These are phyloP conservation scores for Aspergillus fructus DNA, from an alignment of 2,329 filamentous ascomycete species.

Conservation along the genomic window DNA sequence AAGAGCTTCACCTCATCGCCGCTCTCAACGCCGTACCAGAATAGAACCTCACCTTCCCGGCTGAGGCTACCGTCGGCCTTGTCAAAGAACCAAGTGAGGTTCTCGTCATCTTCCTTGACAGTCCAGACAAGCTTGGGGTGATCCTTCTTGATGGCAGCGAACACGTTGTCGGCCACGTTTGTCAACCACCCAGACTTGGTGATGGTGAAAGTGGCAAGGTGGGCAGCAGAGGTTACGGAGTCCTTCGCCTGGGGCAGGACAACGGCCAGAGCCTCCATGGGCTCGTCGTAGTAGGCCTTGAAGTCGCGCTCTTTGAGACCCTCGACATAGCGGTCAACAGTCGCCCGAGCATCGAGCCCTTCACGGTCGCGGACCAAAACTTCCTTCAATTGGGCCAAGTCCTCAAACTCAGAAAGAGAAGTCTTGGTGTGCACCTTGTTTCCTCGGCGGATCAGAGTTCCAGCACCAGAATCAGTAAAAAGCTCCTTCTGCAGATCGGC, in stretches of 20 bases:
- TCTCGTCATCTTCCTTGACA: conserved; percentile 94
- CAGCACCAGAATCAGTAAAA: conserved; percentile 93
- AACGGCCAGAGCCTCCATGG: conserved; percentile 88
- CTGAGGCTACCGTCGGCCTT: conserved; percentile 92
- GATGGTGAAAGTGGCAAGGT: conserved; percentile 85
- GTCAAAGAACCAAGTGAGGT: conserved; percentile 97
- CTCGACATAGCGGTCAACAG: conserved; percentile 83
- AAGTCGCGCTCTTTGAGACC: conserved; percentile 75
- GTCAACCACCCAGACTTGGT: conserved; percentile 93
- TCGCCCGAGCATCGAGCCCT: conserved; percentile 75
- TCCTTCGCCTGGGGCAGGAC: conserved; percentile 72
- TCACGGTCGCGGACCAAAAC: conserved; percentile 79
- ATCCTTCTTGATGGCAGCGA: conserved; percentile 90
- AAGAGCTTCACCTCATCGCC: conserved; percentile 78
- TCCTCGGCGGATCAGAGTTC: conserved; percentile 86
- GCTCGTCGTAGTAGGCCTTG: conserved; percentile 91
- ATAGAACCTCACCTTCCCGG: conserved; percentile 82
- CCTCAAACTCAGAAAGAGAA: conserved; percentile 70
- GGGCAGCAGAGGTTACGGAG: conserved; percentile 62
- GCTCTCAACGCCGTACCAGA: conserved; percentile 90
- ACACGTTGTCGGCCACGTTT: conserved; percentile 93
- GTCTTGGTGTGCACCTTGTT: conserved; percentile 80
- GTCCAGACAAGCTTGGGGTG: conserved; percentile 91
- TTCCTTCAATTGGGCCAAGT: conserved; percentile 74
- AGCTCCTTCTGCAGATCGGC: conserved; percentile 94